phyloP scores from a whole-genome alignment of 2,329 filamentous ascomycete species.

The Samsoniella hepiali region DNA sequence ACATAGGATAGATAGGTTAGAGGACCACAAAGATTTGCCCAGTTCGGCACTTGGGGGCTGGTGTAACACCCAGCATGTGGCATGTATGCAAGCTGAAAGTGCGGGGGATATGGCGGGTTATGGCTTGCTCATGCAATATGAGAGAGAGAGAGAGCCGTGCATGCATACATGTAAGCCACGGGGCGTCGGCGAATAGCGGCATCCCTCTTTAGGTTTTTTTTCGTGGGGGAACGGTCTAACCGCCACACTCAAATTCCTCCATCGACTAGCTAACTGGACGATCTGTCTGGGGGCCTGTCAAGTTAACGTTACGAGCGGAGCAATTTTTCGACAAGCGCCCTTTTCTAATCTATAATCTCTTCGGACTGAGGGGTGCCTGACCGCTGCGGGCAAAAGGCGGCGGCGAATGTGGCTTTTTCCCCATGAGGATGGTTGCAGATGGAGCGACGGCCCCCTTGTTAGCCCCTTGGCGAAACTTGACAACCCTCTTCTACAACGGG shows the following conservation, averaged over 20 bases:
- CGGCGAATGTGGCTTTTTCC: background rate
- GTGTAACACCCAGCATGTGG: background rate
- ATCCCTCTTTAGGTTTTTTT: background rate
- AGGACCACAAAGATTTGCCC: background rate
- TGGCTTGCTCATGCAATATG: conserved; percentile 5
- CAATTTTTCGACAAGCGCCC: background rate
- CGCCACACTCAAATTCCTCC: background rate
- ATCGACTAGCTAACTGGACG: background rate
- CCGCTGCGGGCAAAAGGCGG: background rate
- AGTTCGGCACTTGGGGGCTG: background rate
- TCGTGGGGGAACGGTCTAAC: background rate
- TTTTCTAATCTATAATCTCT: background rate
- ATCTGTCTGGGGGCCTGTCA: background rate
- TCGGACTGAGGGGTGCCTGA: background rate
- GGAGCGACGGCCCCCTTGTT: background rate
- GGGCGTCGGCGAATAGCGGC: background rate
- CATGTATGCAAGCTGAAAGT: background rate
- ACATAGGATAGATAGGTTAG: background rate
- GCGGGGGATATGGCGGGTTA: conserved; percentile 3
- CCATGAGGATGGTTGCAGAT: conserved; percentile 12
- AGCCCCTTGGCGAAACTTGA: conserved; percentile 4
- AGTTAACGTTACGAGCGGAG: conserved; percentile 18
- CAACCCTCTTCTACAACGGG: background rate
- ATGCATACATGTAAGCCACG: conserved; percentile 7
- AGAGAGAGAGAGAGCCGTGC: background rate